Conservation (phyloP, 2,329 filamentous ascomycete genomes). For the Dactylellina leptospora region DNA sequence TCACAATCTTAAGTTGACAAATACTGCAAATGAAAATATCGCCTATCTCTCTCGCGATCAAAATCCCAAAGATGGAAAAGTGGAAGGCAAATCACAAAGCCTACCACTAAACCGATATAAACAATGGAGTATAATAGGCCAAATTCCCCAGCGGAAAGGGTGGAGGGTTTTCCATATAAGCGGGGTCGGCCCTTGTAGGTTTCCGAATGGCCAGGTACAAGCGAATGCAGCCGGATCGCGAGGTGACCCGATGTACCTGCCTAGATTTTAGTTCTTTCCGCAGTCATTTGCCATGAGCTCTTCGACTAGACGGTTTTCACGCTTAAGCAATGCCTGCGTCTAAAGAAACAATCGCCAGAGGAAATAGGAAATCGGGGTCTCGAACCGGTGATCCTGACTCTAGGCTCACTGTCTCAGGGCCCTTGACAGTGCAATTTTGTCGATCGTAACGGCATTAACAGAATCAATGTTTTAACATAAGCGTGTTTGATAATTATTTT, state of each 20-base stretch:
- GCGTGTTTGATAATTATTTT: constrained; percentile 31
- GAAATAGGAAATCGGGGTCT: neutral
- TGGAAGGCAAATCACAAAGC: constrained; percentile 21
- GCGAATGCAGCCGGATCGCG: constrained; percentile 18
- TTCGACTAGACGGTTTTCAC: neutral
- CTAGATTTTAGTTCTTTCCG: constrained; percentile 28
- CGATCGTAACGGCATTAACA: neutral
- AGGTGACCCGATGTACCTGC: constrained; percentile 26
- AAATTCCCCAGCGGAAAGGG: constrained; percentile 2
- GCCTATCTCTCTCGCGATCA: constrained; percentile 12
- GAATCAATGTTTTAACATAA: constrained; percentile 4
- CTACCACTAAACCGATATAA: neutral
- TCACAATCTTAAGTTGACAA: neutral
- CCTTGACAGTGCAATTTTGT: neutral
- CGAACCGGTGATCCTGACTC: constrained; percentile 7
- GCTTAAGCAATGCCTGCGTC: constrained; percentile 17
- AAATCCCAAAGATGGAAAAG: constrained; percentile 5
- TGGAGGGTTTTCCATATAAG: constrained; percentile 18
- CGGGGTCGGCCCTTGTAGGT: constrained; percentile 9
- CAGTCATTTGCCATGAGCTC: constrained; percentile 19
- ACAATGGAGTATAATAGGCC: neutral
- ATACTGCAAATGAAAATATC: neutral
- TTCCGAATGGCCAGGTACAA: constrained; percentile 35
- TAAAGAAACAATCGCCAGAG: constrained; percentile 49
- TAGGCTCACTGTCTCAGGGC: constrained; percentile 17